A percentile compares a stretch with the other conserved stretches of the same genome.
phyloP scores from a whole-genome alignment of 2,329 filamentous ascomycete genomes.

The Pyrenophora seminiperda region DNA sequence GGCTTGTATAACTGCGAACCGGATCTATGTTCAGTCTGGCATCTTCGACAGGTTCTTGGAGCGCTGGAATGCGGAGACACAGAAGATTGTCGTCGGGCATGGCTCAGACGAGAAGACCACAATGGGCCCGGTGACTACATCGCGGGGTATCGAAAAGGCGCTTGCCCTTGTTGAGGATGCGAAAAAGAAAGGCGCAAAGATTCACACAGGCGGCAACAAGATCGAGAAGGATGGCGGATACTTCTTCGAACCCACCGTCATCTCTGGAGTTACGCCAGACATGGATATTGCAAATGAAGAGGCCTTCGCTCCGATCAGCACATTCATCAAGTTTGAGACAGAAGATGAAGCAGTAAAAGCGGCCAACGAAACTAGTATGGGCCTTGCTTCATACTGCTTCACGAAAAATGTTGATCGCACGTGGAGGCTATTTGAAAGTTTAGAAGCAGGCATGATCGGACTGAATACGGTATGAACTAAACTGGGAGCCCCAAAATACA shows the following conservation, averaged over 20 bases:
- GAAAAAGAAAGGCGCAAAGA: slow-evolving; percentile 63
- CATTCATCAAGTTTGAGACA: slow-evolving; percentile 67
- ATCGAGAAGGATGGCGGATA: slow-evolving; percentile 60
- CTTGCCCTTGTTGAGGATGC: slow-evolving; percentile 68
- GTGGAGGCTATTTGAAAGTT: slow-evolving; percentile 68
- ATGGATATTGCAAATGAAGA: slow-evolving; percentile 66
- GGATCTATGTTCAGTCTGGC: slow-evolving; percentile 67
- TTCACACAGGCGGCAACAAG: slow-evolving; percentile 65
- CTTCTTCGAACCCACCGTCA: slow-evolving; percentile 72
- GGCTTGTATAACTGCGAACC: slow-evolving; percentile 68
- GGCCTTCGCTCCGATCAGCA: slow-evolving; percentile 68
- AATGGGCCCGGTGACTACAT: slow-evolving; percentile 65
- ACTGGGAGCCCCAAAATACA: neutral
- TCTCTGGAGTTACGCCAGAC: slow-evolving; percentile 62
- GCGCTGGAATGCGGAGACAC: slow-evolving; percentile 58
- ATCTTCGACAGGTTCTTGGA: slow-evolving; percentile 67
- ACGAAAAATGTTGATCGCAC: slow-evolving; percentile 70
- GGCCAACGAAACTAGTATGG: slow-evolving; percentile 68
- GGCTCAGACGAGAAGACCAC: slow-evolving; percentile 62
- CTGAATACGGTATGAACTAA: slow-evolving; percentile 60
- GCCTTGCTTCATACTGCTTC: slow-evolving; percentile 70
- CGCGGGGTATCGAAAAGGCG: slow-evolving; percentile 62
- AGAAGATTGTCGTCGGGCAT: slow-evolving; percentile 65
- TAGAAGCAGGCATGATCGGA: slow-evolving; percentile 73
- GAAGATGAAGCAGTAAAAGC: slow-evolving; percentile 66